A percentile compares a stretch with the other conserved stretches of the same genome.
These are phyloP conservation scores for Wickerhamomyces strasburgensis DNA, from an alignment of 805 yeast species.

Conservation along the genomic window DNA sequence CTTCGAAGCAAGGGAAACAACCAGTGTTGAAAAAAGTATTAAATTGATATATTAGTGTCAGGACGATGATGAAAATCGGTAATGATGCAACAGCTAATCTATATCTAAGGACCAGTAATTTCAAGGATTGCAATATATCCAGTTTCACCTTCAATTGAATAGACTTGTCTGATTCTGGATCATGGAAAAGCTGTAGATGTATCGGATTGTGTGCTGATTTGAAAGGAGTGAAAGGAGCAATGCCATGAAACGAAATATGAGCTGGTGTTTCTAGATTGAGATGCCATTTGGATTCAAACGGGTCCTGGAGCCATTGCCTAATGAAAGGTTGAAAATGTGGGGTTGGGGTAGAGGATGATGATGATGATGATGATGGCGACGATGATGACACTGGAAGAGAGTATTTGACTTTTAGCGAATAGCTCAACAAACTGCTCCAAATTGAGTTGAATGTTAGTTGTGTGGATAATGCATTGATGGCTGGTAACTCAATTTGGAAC, in stretches of 20 bases:
- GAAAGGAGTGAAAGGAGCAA: constrained; percentile 67
- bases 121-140: constrained; percentile 57
- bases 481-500: constrained; percentile 32
- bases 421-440: constrained; percentile 59
- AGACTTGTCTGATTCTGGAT: too few species aligned
- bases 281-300: constrained; percentile 79
- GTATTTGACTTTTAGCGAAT: too few species aligned
- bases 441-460: constrained; percentile 50
- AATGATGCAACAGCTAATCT: constrained; percentile 69
- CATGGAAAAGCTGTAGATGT: constrained; percentile 44
- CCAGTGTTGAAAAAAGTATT: constrained; percentile 33
- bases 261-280: constrained; percentile 40
- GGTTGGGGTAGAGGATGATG: too few species aligned
- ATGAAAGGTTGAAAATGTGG: constrained; percentile 66
- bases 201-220: constrained; percentile 22
- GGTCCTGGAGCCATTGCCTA: constrained; percentile 60
- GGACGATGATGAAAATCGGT: constrained; percentile 55
- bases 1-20: constrained; percentile 39
- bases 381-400: too few species aligned
- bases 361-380: too few species aligned
- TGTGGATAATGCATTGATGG: constrained; percentile 37
- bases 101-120: constrained; percentile 67
- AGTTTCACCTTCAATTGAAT: too few species aligned
- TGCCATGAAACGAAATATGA: constrained; percentile 48
- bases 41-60: constrained; percentile 54